Conservation (phyloP, 1,284 basidiomycete genomes). For the Cryptococcus amylolentus region DNA sequence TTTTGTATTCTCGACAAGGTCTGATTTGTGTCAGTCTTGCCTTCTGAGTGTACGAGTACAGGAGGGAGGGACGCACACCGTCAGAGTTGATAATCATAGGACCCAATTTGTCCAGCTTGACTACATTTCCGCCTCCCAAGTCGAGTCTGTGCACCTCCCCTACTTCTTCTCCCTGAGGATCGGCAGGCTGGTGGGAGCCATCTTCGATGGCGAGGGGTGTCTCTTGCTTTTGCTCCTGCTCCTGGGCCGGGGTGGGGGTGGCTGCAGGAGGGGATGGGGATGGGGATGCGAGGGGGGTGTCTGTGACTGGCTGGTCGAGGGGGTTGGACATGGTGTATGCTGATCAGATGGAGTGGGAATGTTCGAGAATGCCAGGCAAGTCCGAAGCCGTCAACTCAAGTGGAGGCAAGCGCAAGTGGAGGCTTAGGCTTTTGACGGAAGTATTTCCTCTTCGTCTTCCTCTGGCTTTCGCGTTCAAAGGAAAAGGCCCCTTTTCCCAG, state of each 20-base stretch:
- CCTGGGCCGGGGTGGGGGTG: background rate
- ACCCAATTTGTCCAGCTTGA: conserved; percentile 46
- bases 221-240: background rate
- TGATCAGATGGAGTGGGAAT: background rate
- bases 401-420: no score
- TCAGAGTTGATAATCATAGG: conserved; percentile 51
- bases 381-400: no score
- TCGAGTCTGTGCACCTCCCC: conserved; percentile 31
- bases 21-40: conserved; percentile 12
- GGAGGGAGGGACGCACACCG: conserved; percentile 33
- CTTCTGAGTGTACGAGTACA: background rate
- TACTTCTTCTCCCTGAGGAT: conserved; percentile 2
- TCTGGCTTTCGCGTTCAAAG: no score
- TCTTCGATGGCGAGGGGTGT: conserved; percentile 10
- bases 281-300: conserved; percentile 12
- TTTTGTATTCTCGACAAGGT: conserved; percentile 49
- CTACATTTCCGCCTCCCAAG: conserved; percentile 36
- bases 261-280: conserved; percentile 10
- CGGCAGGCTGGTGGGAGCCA: conserved; percentile 6
- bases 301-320: conserved; percentile 18
- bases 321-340: conserved; percentile 20
- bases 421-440: no score
- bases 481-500: no score
- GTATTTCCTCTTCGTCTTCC: no score
- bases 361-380: background rate